Percentiles rank a stretch among this genome's conserved stretches.
phyloP scores from a whole-genome alignment of 2,329 filamentous ascomycete species.

The Metarhizium guizhouense region DNA sequence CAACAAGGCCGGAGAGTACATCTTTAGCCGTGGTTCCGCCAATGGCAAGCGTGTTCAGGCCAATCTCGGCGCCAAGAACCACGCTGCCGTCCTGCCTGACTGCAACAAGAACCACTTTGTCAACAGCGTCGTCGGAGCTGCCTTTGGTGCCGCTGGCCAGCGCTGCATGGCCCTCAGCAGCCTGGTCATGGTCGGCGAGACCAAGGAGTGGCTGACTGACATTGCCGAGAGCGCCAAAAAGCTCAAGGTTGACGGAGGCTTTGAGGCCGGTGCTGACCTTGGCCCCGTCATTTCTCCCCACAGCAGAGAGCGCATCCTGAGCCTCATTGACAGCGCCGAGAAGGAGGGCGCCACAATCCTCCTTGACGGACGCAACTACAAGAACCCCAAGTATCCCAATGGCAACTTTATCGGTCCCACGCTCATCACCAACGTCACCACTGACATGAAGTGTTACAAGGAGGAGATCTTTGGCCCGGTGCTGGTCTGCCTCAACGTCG shows the following conservation, averaged over 20 bases:
- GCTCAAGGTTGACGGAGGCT: slow-evolving; percentile 70
- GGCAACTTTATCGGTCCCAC: slow-evolving; percentile 82
- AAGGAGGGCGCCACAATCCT: slow-evolving; percentile 73
- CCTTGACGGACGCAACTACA: slow-evolving; percentile 70
- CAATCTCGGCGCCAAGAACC: slow-evolving; percentile 84
- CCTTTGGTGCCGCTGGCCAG: slow-evolving; percentile 78
- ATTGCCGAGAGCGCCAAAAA: slow-evolving; percentile 66
- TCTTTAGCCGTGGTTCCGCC: slow-evolving; percentile 67
- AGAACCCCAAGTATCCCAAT: slow-evolving; percentile 69
- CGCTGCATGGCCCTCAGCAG: slow-evolving; percentile 82
- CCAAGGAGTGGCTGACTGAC: slow-evolving; percentile 72
- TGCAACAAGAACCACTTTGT: slow-evolving; percentile 86
- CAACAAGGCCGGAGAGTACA: slow-evolving; percentile 86
- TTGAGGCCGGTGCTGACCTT: slow-evolving; percentile 70
- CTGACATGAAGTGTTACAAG: slow-evolving; percentile 73
- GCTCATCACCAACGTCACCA: slow-evolving; percentile 72
- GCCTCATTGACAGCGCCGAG: slow-evolving; percentile 66
- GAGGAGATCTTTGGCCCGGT: slow-evolving; percentile 85
- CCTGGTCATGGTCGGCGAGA: slow-evolving; percentile 75
- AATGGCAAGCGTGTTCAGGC: slow-evolving; percentile 85
- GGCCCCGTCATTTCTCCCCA: slow-evolving; percentile 76
- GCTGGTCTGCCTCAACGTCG: slow-evolving; percentile 69
- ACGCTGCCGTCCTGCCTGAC: slow-evolving; percentile 74
- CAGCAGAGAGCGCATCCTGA: slow-evolving; percentile 70
- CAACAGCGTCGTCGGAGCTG: slow-evolving; percentile 75